These are phyloP conservation scores for Raphanus sativus DNA, from an alignment of 345 rosid genomes.

Conservation along the genomic window DNA sequence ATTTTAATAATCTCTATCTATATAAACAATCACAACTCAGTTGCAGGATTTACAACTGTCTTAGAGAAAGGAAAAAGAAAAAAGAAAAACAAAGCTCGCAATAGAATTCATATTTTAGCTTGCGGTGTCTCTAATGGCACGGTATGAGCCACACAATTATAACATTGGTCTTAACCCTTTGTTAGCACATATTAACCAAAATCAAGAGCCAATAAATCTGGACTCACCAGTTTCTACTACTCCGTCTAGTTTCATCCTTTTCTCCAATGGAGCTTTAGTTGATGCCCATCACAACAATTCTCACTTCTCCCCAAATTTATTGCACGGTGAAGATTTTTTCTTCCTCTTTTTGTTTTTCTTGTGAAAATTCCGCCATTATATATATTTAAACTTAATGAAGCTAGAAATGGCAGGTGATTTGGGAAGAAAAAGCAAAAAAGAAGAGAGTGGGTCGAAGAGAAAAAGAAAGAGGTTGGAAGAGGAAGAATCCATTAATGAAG, in stretches of 20 bases:
- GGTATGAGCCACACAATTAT: slow-evolving; percentile 13
- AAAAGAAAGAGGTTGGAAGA: slow-evolving; percentile 34
- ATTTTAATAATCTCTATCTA: slow-evolving; percentile 5
- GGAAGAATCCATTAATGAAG: slow-evolving; percentile 38
- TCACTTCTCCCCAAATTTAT: slow-evolving; percentile 31
- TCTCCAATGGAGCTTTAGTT: slow-evolving; percentile 40
- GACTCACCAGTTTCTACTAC: slow-evolving; percentile 26
- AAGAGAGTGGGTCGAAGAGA: slow-evolving; percentile 28
- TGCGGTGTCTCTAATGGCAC: slow-evolving; percentile 24
- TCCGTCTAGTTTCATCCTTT: slow-evolving; percentile 34
- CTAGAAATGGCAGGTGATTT: slow-evolving; percentile 14
- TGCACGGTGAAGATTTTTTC: neutral
- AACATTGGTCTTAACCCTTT: slow-evolving; percentile 20
- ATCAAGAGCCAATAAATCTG: slow-evolving; percentile 16
- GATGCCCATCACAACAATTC: slow-evolving; percentile 25
- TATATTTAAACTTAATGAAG: neutral
- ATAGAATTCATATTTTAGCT: neutral
- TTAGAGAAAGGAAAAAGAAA: neutral
- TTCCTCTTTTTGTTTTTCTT: neutral
- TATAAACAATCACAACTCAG: slow-evolving; percentile 21
- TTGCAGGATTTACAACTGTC: neutral
- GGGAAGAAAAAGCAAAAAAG: slow-evolving; percentile 33
- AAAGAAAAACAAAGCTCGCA: neutral
- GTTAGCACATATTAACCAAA: slow-evolving; percentile 25
- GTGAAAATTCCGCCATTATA: neutral